Conservation (phyloP, 2,329 filamentous ascomycete species). For the Sporothrix phasma region DNA sequence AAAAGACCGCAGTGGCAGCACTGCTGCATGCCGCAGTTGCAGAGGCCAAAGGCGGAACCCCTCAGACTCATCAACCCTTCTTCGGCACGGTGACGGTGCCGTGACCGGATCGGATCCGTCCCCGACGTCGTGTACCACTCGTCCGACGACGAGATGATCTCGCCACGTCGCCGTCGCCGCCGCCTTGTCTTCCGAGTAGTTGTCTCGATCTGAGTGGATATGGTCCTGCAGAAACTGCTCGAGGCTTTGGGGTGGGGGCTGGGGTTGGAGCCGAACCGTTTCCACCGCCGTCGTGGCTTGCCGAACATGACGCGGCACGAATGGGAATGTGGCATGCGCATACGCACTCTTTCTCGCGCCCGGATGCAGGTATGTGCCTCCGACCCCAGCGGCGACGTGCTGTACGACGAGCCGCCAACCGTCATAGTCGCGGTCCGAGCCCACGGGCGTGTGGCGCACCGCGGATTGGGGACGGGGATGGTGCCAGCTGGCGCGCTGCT, state of each 20-base stretch:
- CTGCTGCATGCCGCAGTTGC: slow-evolving; percentile 15
- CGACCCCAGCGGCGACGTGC: slow-evolving; percentile 15
- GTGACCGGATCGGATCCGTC: slow-evolving; percentile 32
- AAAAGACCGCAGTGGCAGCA: slow-evolving; percentile 12
- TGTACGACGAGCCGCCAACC: slow-evolving; percentile 16
- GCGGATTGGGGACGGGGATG: not conserved
- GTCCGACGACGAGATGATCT: slow-evolving; percentile 2
- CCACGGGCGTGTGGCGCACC: not conserved
- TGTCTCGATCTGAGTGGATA: not conserved
- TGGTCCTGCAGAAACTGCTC: slow-evolving; percentile 3
- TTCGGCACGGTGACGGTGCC: slow-evolving; percentile 52
- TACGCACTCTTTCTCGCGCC: too few species aligned
- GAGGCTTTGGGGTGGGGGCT: too few species aligned
- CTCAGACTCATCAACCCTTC: too few species aligned
- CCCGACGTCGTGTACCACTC: slow-evolving; percentile 10
- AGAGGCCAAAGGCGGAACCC: not conserved
- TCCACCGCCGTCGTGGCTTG: too few species aligned
- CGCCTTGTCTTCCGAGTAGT: not conserved
- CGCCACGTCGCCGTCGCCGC: not conserved
- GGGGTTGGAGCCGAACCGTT: too few species aligned
- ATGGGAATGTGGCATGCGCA: not conserved
- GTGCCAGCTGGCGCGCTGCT: not conserved
- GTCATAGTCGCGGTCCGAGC: slow-evolving; percentile 13
- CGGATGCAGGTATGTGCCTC: not conserved
- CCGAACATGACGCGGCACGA: not conserved